These are phyloP conservation scores for Globisporangium heterothallicum DNA, from an alignment of 352 stramenopile genomes.

Conservation along the genomic window DNA sequence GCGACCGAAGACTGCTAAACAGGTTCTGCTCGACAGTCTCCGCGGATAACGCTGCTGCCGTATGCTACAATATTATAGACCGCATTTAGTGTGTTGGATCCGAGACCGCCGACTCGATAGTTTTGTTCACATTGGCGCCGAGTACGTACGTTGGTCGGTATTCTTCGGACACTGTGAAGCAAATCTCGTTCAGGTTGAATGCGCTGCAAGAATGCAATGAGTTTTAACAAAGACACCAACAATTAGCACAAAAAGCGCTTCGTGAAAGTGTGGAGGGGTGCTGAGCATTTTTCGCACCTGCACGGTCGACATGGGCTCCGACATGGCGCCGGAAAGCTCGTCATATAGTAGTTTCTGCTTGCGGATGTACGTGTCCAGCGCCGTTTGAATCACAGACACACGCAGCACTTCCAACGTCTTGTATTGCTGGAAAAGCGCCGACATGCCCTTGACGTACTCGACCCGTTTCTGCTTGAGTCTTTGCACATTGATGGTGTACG, in stretches of 20 bases:
- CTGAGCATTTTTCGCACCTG: no score
- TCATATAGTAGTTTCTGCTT: conserved; percentile 80
- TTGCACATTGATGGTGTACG: conserved; percentile 72
- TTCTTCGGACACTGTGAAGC: conserved; percentile 67
- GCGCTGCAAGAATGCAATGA: conserved; percentile 28
- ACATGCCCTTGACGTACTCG: conserved; percentile 84
- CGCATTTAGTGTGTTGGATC: not conserved
- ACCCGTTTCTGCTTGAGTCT: conserved; percentile 52
- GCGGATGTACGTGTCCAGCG: conserved; percentile 68
- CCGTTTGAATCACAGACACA: conserved; percentile 66
- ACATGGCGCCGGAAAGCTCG: conserved; percentile 61
- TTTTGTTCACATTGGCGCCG: no score
- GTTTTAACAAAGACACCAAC: not conserved
- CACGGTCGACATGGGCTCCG: conserved; percentile 49
- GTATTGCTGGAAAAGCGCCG: conserved; percentile 73
- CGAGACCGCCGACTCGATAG: not conserved
- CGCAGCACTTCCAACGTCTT: conserved; percentile 75
- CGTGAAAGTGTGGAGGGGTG: no score
- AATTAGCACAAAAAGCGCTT: not conserved
- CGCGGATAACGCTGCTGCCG: conserved; percentile 50
- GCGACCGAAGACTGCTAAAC: conserved; percentile 59
- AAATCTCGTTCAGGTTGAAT: conserved; percentile 77
- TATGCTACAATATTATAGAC: conserved; percentile 34
- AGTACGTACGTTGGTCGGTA: conserved; percentile 75
- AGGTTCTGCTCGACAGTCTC: conserved; percentile 57